A percentile compares a stretch with the other conserved stretches of the same genome.
Evolutionary conservation across 106 monocot species (phyloP).

Genomic region (Apostasia shenzhenica): DNA sequence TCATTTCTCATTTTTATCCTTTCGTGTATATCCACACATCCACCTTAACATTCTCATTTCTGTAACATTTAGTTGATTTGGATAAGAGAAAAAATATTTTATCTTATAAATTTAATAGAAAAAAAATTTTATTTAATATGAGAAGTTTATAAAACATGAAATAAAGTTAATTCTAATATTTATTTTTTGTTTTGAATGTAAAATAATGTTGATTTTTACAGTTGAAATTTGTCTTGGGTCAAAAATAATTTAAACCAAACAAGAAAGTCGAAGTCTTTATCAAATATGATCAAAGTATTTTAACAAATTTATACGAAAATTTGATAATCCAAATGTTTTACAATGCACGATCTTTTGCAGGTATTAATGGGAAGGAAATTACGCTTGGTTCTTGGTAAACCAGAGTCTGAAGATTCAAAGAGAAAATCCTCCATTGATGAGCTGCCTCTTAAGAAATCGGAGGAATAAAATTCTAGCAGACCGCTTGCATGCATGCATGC

Average conservation of each 20-base stretch:
- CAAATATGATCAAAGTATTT: no score
- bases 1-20: no score
- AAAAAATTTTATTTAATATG: not conserved
- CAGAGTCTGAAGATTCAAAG: constrained; percentile 3
- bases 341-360: constrained; percentile 18
- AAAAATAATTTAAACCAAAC: not conserved
- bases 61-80: no score
- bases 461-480: not conserved
- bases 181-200: no score
- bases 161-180: no score
- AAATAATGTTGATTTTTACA: not conserved
- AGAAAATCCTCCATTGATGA: not conserved
- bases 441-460: not conserved
- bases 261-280: not conserved
- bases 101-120: not conserved
- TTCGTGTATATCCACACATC: no score
- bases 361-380: constrained; percentile 59
- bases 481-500: no score
- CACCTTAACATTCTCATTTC: no score
- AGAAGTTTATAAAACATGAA: no score
- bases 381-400: constrained; percentile 31
- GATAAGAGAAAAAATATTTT: not conserved
- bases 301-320: no score
- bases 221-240: not conserved
- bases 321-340: no score